These are phyloP conservation scores for Hypoxylon sp. DNA, from an alignment of 2,329 filamentous ascomycete genomes.

Conservation along the genomic window DNA sequence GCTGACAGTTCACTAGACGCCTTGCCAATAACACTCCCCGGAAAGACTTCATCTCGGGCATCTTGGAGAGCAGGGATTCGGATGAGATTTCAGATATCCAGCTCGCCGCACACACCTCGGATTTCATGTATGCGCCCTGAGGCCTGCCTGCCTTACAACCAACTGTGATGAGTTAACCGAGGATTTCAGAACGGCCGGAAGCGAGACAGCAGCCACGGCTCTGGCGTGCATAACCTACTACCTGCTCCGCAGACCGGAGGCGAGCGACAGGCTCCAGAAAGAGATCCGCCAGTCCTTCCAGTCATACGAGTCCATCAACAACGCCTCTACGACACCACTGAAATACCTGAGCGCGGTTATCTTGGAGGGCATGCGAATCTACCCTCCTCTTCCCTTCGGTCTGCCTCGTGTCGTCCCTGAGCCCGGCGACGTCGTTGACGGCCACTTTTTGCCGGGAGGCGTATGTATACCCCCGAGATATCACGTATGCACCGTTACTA, in stretches of 20 bases:
- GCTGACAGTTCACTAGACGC: not conserved
- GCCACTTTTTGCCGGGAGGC: constrained; percentile 29
- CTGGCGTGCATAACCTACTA: constrained; percentile 10
- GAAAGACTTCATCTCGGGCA: not conserved
- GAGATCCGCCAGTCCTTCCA: constrained; percentile 4
- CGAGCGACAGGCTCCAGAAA: not conserved
- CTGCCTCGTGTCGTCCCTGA: constrained; percentile 26
- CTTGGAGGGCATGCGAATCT: constrained; percentile 31
- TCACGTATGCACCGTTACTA: no score
- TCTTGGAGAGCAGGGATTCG: not conserved
- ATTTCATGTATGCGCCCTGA: not conserved
- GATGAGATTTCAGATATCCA: not conserved
- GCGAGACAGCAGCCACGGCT: not conserved
- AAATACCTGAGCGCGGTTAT: constrained; percentile 26
- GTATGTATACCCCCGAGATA: no score
- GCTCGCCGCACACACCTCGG: not conserved
- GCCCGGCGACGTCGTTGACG: constrained; percentile 27
- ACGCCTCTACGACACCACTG: constrained; percentile 11
- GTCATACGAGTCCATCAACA: constrained; percentile 9
- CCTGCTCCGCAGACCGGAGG: not conserved
- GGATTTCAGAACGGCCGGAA: not conserved
- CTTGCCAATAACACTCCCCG: not conserved
- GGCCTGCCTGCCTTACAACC: not conserved
- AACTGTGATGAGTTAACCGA: not conserved
- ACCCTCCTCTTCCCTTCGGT: constrained; percentile 28